Base-by-base conservation (phyloP, 768 basidiomycete species). In the Rhizopogon vesiculosus region DNA sequence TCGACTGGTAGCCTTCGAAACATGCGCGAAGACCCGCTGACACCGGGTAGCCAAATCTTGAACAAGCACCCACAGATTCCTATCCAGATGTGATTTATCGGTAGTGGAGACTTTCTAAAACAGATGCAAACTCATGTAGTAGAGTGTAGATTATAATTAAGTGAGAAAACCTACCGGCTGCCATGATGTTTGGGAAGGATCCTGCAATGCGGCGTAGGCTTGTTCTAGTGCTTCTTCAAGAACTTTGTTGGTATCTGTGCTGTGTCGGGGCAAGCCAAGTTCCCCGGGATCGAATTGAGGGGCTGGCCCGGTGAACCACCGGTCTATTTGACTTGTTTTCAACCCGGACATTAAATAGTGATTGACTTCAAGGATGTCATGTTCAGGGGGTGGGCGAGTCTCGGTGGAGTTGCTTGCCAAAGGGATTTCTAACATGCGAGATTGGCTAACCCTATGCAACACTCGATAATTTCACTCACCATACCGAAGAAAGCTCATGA, bases 301-400 rank as follows among this genome's bases (percentile, higher is more conserved):
- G 52, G 45, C 50, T 50, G 82, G 80, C 18, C 87, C 89, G 66
- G 77, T 77, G 68, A 93, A 93, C 88, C 90, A 93, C 60, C 77
- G 78, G 74, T 92, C 90, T 70, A 93, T 81, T 49, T 77, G 72
- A 68, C 87, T 91, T 52, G 75, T 73, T 51, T 79, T 74, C 43
- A 93, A 78, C 46, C 90, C 88, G 42, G 81, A 82, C 62, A 81
- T 82, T 63, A 93, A 76, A 68, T 93, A 93, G 60, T 84, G 81
- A 67, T 89, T 89, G 51, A 89, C 90, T 75, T 91, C 87, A 51
- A 91, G 75, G 58, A 86, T 78, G 68, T 93, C 91, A 65, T 90
- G 65, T 83, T 54, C 83, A 49, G 77, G 73, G 53, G 71, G 69
- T 58, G 72, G 61, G 45, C 72, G 78, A 49, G 73, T 69, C 50